A percentile compares a stretch with the other conserved stretches of the same genome.
Evolutionary conservation across 2,329 filamentous ascomycete species (phyloP).

Genomic region (Hypoxylon rubiginosum): DNA sequence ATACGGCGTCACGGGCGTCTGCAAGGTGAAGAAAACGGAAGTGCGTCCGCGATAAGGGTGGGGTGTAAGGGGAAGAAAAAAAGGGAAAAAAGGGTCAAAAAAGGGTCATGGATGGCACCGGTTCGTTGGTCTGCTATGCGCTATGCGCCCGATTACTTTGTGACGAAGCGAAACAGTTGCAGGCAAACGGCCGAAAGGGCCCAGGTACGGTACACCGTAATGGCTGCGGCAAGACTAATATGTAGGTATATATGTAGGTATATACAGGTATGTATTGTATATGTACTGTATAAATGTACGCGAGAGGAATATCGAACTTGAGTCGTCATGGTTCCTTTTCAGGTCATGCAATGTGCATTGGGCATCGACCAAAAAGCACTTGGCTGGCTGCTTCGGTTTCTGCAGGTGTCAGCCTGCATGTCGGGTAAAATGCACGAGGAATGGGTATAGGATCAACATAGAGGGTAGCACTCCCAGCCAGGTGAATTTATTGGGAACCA

Average conservation of each 20-base stretch:
- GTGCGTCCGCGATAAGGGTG: constrained; percentile 34
- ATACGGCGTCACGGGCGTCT: constrained; percentile 45
- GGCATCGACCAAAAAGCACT: constrained; percentile 34
- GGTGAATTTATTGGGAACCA: constrained; percentile 35
- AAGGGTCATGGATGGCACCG: constrained; percentile 22
- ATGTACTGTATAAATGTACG: not conserved
- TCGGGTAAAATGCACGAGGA: constrained; percentile 43
- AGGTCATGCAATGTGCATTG: constrained; percentile 28
- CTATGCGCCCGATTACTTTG: constrained; percentile 31
- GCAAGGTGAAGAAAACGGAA: constrained; percentile 51
- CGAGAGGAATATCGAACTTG: not conserved
- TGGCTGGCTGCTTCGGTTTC: constrained; percentile 20
- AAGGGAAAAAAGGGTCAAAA: not conserved
- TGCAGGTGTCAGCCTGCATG: constrained; percentile 43
- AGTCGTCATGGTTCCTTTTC: constrained; percentile 10
- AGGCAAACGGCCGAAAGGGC: constrained; percentile 32
- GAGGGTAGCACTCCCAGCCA: constrained; percentile 26
- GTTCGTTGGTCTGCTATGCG: constrained; percentile 32
- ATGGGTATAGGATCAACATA: constrained; percentile 20
- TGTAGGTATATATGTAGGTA: not conserved
- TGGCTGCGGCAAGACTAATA: not conserved
- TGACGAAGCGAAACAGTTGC: constrained; percentile 18
- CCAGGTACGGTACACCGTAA: not conserved
- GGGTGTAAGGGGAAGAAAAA: constrained; percentile 17
- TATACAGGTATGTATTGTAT: not conserved